These are phyloP conservation scores for Fusarium coffeatum DNA, from an alignment of 2,329 filamentous ascomycete species.

Conservation along the genomic window DNA sequence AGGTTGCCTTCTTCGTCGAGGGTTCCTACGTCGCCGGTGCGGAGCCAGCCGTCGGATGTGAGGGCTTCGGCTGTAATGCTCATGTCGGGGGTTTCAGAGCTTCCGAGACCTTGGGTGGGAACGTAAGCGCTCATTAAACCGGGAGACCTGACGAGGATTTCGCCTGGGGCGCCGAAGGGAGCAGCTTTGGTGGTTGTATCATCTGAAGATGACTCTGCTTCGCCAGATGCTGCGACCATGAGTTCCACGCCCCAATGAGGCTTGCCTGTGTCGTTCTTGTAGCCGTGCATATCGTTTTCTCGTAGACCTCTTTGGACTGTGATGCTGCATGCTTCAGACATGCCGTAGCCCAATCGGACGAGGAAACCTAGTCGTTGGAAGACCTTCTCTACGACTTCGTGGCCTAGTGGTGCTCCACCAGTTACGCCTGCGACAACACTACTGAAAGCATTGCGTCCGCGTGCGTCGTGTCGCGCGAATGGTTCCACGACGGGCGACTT, in stretches of 20 bases:
- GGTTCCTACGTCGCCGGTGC: conserved; percentile 76
- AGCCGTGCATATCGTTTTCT: conserved; percentile 57
- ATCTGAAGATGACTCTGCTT: conserved; percentile 44
- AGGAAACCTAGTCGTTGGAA: conserved; percentile 68
- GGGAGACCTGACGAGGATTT: conserved; percentile 73
- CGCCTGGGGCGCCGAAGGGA: conserved; percentile 66
- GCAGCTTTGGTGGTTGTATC: conserved; percentile 47
- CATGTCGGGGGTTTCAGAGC: conserved; percentile 50
- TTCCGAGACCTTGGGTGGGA: conserved; percentile 60
- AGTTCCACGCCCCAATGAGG: conserved; percentile 76
- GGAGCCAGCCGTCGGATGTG: conserved; percentile 72
- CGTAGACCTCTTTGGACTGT: conserved; percentile 68
- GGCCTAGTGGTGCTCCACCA: conserved; percentile 73
- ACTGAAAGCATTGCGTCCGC: conserved; percentile 65
- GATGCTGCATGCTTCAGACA: conserved; percentile 78
- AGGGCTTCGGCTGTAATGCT: conserved; percentile 52
- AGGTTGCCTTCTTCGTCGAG: conserved; percentile 66
- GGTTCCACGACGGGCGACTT: conserved; percentile 76
- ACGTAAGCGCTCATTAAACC: conserved; percentile 77
- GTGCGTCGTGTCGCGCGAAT: conserved; percentile 59
- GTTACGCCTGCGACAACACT: conserved; percentile 64
- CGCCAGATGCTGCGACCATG: conserved; percentile 67
- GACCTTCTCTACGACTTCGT: conserved; percentile 67
- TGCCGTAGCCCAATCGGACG: conserved; percentile 74
- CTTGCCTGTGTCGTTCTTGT: conserved; percentile 70